Evolutionary conservation across 305 asterid species (phyloP), one percentile per base, ranked within the genome.

Genomic region (Petunia hybrid): DNA sequence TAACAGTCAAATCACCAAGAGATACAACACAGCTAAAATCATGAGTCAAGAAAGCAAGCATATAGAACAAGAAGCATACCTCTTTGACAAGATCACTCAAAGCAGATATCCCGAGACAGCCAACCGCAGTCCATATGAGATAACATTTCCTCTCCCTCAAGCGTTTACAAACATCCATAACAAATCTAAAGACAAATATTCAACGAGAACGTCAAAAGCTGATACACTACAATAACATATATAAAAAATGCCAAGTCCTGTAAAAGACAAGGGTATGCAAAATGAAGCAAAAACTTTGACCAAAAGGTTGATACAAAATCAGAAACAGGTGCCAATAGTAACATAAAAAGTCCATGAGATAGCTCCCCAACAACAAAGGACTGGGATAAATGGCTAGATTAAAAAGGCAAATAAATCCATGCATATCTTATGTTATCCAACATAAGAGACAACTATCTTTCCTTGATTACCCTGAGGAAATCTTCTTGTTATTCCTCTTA

Each of bases 91-190:
- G 94, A 90, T 94, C 98, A 48, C 89, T 89, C 87, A 96, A 77
- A 85, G 97, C 98, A 79, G 95, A 86, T 31, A 88, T 85, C 66
- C 99, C 99, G 22, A 95, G 97, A 82, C 94, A 90, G 68, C 92
- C 97, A 78, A 92, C 97, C 38, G 99, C 98, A 85, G 91, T 86
- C 88, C 93, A 95, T 83, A 95, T 87, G 64, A 95, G 92, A 85
- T 94, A 96, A 31, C 95, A 87, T 85, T 94, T 95, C 82, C 67
- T 90, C 90, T 95, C 98, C 86, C 86, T 88, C 87, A 96, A 83
- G 76, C 88, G 97, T 88, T 86, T 90, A 85, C 98, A 93, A 6
- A 90, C 90, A 80, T 89, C 90, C 79, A 84, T 53, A 53, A 96
- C 98, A 64, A 93, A 94, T 88, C 99, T 94, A 73, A 78, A 78